Percentiles rank a stretch among this genome's conserved stretches.
Evolutionary conservation across 495 filamentous ascomycete species (phyloP).

Genomic region (Podospora pseudocomata): DNA sequence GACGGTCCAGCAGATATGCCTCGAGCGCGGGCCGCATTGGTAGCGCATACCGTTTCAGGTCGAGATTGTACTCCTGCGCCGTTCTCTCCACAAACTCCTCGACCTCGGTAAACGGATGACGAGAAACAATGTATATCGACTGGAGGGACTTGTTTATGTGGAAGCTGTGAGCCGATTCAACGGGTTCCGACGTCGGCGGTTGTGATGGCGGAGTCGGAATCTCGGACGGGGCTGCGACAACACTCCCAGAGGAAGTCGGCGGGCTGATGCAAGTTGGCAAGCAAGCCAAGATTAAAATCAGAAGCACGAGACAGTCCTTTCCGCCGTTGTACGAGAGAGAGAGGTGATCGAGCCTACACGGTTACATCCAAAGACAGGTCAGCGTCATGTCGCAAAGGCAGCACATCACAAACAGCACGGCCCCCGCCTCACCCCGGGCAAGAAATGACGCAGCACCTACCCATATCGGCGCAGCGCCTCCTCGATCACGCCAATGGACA

Average conservation of each 20-base stretch:
- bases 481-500: slow-evolving; percentile 66
- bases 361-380: background rate
- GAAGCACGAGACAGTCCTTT: slow-evolving; percentile 92
- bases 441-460: slow-evolving; percentile 38
- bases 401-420: background rate
- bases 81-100: slow-evolving; percentile 75
- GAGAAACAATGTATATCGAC: slow-evolving; percentile 81
- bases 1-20: slow-evolving; percentile 63
- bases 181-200: slow-evolving; percentile 29
- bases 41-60: slow-evolving; percentile 70
- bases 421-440: slow-evolving; percentile 18
- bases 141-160: slow-evolving; percentile 46
- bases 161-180: slow-evolving; percentile 12
- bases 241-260: slow-evolving; percentile 10
- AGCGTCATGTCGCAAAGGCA: slow-evolving; percentile 10
- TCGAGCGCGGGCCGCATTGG: slow-evolving; percentile 77
- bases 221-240: background rate
- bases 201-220: background rate
- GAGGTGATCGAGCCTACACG: slow-evolving; percentile 63
- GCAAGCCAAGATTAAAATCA: slow-evolving; percentile 80
- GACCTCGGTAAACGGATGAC: slow-evolving; percentile 77
- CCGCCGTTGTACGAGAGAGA: slow-evolving; percentile 96
- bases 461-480: slow-evolving; percentile 68
- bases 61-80: slow-evolving; percentile 64
- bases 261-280: slow-evolving; percentile 44